Base-by-base conservation (phyloP, 768 basidiomycete genomes). In the Leccinum longicurvipes region DNA sequence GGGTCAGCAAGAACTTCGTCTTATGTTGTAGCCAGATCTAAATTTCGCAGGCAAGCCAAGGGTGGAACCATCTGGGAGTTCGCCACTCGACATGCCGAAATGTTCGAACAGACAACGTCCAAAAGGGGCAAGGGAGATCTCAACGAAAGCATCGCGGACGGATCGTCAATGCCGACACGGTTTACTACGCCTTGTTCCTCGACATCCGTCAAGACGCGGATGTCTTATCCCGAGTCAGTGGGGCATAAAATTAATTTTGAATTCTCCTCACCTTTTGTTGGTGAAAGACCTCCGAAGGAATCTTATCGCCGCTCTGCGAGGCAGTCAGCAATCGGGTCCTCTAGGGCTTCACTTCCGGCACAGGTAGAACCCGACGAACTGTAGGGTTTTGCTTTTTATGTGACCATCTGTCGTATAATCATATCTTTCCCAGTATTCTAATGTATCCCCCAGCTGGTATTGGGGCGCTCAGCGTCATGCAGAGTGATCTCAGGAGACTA, bases 381-480 rank as follows among this genome's bases (percentile, higher is more conserved):
- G 87, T 87, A 73, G 51, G 21, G 27, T 49, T 39, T 47, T 27
- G 23, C 56, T 44, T 47, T 10, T 31, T 36, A 12, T 42, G 24
- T 21, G 27, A 51, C 51, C 29, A 36, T 51, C 24, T 49, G 4
- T 47, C 55, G 60, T 27, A 60, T 41, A n/a, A 23, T 44, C 31
- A 41, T 36, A 41, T 39, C 8, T 48, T 27, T 56, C 6, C n/a
- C 57, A 93, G 91, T n/a, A 78, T 92, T 24, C 67, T 93, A 47
- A 81, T 87, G 25, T 93, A 89, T 68, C 91, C 91, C 25, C 82
- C 79, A 44, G 79, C 79, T 17, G 79, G 81, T 4, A 79, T 82
- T 15, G 89, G 91, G 8, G 86, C 87, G 3, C 83, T 98, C 36
- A 89, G 86, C 59, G 81, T 99, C 63, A 94, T 87, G 14, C 79